These are phyloP conservation scores for Cynanchum wilfordii DNA, from an alignment of 257 asterid genomes.

Conservation along the genomic window DNA sequence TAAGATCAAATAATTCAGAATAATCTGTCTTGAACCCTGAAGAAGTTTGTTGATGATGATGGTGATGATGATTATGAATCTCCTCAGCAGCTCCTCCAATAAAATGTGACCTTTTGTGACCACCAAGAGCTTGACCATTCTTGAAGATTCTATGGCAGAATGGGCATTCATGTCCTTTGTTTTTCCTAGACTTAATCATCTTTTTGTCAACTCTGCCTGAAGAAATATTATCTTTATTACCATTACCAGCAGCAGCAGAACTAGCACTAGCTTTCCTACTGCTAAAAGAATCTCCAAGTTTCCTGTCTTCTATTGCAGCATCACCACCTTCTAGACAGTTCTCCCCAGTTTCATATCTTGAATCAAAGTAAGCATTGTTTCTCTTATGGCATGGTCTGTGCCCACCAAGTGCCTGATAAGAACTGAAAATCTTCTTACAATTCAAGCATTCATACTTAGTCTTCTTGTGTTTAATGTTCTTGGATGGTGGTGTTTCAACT, in stretches of 20 bases:
- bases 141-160: conserved; percentile 70
- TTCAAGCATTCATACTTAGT: conserved; percentile 77
- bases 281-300: conserved; percentile 31
- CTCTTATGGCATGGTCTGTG: conserved; percentile 87
- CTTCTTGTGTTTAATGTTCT: conserved; percentile 31
- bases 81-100: conserved; percentile 40
- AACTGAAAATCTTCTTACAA: conserved; percentile 75
- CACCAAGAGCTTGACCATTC: conserved; percentile 96
- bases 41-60: conserved; percentile 16
- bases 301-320: conserved; percentile 27
- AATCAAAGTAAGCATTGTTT: conserved; percentile 32
- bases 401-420: conserved; percentile 94
- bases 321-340: conserved; percentile 55
- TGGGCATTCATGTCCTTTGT: conserved; percentile 68
- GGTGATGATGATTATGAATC: conserved; percentile 21
- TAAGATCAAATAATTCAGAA: conserved; percentile 66
- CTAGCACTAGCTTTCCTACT: conserved; percentile 34
- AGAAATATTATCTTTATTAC: conserved; percentile 24
- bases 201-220: conserved; percentile 36
- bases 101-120: conserved; percentile 90
- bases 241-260: not conserved
- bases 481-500: conserved; percentile 22
- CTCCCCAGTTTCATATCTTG: conserved; percentile 55
- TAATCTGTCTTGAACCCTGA: conserved; percentile 34
- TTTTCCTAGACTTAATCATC: conserved; percentile 42